Base-by-base conservation (phyloP, 805 yeast species). In the Blastobotrys mokoenaii region DNA sequence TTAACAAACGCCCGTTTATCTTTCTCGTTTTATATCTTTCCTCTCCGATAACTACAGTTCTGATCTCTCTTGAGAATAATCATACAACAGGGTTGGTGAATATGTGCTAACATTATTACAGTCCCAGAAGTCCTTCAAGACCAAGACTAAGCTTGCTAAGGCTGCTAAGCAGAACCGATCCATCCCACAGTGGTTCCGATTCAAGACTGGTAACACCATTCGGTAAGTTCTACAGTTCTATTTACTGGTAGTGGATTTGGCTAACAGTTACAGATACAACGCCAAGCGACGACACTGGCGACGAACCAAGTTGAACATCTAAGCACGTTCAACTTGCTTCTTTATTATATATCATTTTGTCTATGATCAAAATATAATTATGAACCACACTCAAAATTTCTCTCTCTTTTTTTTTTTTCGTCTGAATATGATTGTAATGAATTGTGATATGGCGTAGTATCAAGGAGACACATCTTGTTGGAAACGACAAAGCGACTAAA, bases 221-320 rank as follows among this genome's bases (percentile, higher is more conserved):
- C 87, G 65, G 58, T 66, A 61, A 56, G 61, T 44, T 7, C 18
- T n/a, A n/a, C n/a, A n/a, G n/a, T n/a, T n/a, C n/a, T n/a, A n/a
- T n/a, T n/a, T n/a, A n/a, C n/a, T n/a, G n/a, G n/a, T n/a, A n/a
- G n/a, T n/a, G n/a, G n/a, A n/a, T n/a, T n/a, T n/a, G n/a, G n/a
- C 29, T 29, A 16, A 30, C 14, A 17, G 34, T 46, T 46, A 43
- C 41, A 59, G 95, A 82, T 87, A 87, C 85, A 90, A 90, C 79
- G 94, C 96, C 71, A 93, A 93, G 88, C 88, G 97, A 86, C 84
- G 97, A 82, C 95, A 93, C 93, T 90, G 98, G 98, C 90, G 96
- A 85, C 86, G 97, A 84, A 90, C 97, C 69, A 90, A 90, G 95
- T 81, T 90, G 77, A 79, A 81, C 82, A 73, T 90, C 81, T 90